Base-by-base conservation (phyloP, 768 basidiomycete species). In the Hypholoma sublateritium region DNA sequence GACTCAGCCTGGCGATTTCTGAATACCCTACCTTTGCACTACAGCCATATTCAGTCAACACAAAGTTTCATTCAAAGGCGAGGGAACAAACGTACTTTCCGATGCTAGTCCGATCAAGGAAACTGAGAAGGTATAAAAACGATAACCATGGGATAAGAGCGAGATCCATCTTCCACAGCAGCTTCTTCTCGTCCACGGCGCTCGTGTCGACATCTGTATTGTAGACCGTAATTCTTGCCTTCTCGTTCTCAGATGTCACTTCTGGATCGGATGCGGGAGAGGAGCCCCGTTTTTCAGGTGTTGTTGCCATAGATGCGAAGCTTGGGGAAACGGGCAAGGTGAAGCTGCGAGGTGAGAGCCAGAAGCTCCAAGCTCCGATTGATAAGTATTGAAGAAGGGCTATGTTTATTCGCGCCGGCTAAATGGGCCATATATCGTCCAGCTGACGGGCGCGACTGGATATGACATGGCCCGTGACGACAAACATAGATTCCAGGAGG, bases 61-160 rank as follows among this genome's bases (percentile, higher is more conserved):
- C 16, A 22, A n/a, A 16, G 21, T 14, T 21, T 8, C 13, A 36
- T 16, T 14, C 11, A 48, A 13, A 32, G 2, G 28, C 34, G 14
- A n/a, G 5, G 25, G 24, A 25, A 37, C 13, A 4, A 16, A 49
- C 77, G 62, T 53, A 79, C 79, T 81, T 81, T 71, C 79, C 79
- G 59, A 81, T 78, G 57, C 78, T 79, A 2, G 78, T 80, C 50
- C 79, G 77, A 65, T 80, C 79, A 43, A 74, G 64, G 76, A 91
- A 92, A 62, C 86, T 86, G 37, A 93, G 74, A 36, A 92, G 74
- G 70, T 91, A 91, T 62, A 93, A 70, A 52, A 94, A 78, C 4
- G 88, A 85, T 39, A 88, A 65, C 88, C 87, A 89, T 9, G 86
- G 84, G 36, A 88, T 77, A 59, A 88, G 77, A n/a, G 79, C 78